Percentiles rank a stretch among this genome's conserved stretches.
These are phyloP conservation scores for Pseudopyricularia cyperi DNA, from an alignment of 2,329 filamentous ascomycete species.

Conservation along the genomic window DNA sequence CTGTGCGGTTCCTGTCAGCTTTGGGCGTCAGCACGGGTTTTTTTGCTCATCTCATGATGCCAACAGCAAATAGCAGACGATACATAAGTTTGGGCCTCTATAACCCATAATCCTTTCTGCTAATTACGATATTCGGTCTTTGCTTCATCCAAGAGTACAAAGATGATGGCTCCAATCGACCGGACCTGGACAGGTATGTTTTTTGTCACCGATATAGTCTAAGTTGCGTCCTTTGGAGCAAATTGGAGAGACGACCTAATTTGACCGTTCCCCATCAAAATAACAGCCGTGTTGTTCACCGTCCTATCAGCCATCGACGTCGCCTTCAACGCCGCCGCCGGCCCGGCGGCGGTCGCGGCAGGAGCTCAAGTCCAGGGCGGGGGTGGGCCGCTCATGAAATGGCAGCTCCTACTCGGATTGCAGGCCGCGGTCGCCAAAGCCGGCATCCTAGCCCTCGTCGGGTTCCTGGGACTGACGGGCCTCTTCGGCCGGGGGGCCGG, in stretches of 20 bases:
- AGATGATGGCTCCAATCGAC: neutral
- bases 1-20: too few relatives aligned
- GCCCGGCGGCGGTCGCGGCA: slow-evolving; percentile 1
- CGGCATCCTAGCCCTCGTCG: slow-evolving; percentile 1
- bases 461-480: slow-evolving; percentile 1
- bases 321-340: slow-evolving; percentile 3
- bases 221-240: too few relatives aligned
- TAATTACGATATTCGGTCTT: too few relatives aligned
- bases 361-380: neutral
- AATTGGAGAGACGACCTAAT: too few relatives aligned
- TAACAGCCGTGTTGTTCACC: neutral
- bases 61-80: too few relatives aligned
- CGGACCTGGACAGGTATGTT: neutral
- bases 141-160: neutral
- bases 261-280: neutral
- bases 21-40: too few relatives aligned
- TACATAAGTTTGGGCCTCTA: too few relatives aligned
- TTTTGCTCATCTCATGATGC: too few relatives aligned
- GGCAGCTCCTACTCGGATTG: neutral
- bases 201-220: too few relatives aligned
- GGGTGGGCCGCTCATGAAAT: neutral
- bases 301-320: neutral
- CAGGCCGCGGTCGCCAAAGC: neutral
- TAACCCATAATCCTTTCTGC: too few relatives aligned
- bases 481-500: neutral